These are phyloP conservation scores for Fusarium sp. DNA, from an alignment of 2,329 filamentous ascomycete species.

Conservation along the genomic window DNA sequence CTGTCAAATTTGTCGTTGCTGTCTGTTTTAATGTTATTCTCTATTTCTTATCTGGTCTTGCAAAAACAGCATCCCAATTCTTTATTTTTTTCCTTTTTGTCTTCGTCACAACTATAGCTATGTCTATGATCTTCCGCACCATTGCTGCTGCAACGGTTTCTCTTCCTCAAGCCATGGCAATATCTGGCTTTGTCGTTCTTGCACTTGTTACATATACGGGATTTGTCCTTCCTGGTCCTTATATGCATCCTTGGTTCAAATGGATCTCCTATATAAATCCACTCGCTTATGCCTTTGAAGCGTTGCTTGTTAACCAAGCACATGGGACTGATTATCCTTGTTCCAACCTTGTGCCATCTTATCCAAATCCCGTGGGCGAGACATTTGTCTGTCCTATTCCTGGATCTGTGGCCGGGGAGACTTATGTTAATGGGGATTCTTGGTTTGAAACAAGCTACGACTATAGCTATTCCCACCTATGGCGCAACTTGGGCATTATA, in stretches of 20 bases:
- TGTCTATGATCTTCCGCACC: slow-evolving; percentile 65
- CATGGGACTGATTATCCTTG: neutral
- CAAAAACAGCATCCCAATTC: slow-evolving; percentile 75
- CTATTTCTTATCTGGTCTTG: slow-evolving; percentile 67
- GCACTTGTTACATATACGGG: neutral
- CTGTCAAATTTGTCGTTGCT: slow-evolving; percentile 63
- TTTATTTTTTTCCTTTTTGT: slow-evolving; percentile 78
- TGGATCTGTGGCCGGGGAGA: slow-evolving; percentile 63
- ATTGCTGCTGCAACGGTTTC: slow-evolving; percentile 63
- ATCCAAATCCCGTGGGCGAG: neutral
- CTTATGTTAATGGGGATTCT: slow-evolving; percentile 66
- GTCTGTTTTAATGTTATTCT: slow-evolving; percentile 65
- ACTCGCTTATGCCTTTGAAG: neutral
- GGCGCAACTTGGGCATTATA: slow-evolving; percentile 77
- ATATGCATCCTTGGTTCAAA: slow-evolving; percentile 2
- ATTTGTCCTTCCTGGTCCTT: neutral
- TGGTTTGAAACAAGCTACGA: slow-evolving; percentile 66
- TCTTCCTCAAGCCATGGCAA: neutral
- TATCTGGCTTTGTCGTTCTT: neutral
- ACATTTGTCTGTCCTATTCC: slow-evolving; percentile 58
- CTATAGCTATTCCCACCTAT: slow-evolving; percentile 67
- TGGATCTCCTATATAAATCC: slow-evolving; percentile 7
- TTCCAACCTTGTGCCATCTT: neutral
- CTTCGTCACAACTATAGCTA: slow-evolving; percentile 62
- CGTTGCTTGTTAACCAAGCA: neutral